Base-by-base conservation (phyloP, 371 early-diverging fungal genomes). In the Zopfochytrium polystomum region DNA sequence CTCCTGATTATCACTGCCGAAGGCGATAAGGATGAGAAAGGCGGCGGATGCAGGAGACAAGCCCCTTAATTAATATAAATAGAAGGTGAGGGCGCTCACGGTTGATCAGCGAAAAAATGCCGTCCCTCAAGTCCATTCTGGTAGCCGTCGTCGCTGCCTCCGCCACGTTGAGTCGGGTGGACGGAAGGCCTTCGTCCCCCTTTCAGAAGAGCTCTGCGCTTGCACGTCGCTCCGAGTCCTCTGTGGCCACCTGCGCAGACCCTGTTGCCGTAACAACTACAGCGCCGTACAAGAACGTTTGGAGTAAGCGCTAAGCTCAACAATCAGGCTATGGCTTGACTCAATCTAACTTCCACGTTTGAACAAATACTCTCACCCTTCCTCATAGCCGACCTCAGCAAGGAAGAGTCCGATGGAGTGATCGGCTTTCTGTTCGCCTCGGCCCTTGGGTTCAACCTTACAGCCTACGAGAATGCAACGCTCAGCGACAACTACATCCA, bases 401-500 rank as follows among this genome's bases (percentile, higher is more conserved):
- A 26, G 29, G 9, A 5, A 5, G 52, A 52, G 18, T 52, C 52
- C 13, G 52, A 52, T 20, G 31, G 13, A 6, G 30, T 52, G 27
- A 52, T 52, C 31, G 27, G 30, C 29, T 52, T 52, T 20, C 52
- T 52, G 6, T 52, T 27, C 31, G 7, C 29, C 9, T 18, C 15
- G 11, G 5, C 52, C 22, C 29, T 52, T 5, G 52, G 52, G 11
- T 42, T 62, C 25, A 55, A 55, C 55, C 43, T 62, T 30, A 55
- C 55, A 4, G 46, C 54, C 15, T 23, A 7, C 30, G 62, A 53
- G 33, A 54, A 53, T 22, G 55, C 62, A 13, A 26, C 42, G 2
- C 9, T 55, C 11, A 13, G 9, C 13, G 62, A 62, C 33, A 62
- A 62, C 43, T 62, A 62, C 29, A 55, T 62, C 25, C 45, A 30